Percentiles rank a stretch among this genome's conserved stretches.
Evolutionary conservation across 2,329 filamentous ascomycete genomes (phyloP).

Genomic region (Claviceps sp.): DNA sequence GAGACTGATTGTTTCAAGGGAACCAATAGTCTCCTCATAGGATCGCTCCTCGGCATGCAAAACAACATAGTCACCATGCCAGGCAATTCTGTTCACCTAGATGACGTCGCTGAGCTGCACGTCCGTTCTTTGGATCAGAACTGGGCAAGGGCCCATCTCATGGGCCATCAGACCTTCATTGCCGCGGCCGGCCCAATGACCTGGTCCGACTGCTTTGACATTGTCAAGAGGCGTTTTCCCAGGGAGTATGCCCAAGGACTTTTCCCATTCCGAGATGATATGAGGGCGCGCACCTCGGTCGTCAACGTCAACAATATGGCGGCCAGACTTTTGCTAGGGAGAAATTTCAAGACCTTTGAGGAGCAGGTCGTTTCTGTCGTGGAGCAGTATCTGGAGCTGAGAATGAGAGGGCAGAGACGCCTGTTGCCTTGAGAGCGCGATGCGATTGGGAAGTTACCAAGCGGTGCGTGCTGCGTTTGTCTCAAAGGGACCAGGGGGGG

Average conservation of each 20-base stretch:
- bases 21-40: slow-evolving; percentile 21
- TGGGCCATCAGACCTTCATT: slow-evolving; percentile 12
- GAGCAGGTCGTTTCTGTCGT: slow-evolving; percentile 16
- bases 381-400: slow-evolving; percentile 15
- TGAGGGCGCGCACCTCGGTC: slow-evolving; percentile 1
- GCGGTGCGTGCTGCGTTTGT: no score
- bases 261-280: slow-evolving; percentile 6
- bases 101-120: slow-evolving; percentile 25
- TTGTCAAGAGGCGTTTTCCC: slow-evolving; percentile 18
- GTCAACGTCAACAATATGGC: slow-evolving; percentile 6
- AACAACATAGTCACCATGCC: slow-evolving; percentile 10
- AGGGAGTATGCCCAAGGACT: slow-evolving; percentile 8
- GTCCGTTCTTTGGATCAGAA: slow-evolving; percentile 20
- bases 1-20: slow-evolving; percentile 16
- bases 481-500: no score
- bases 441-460: no score
- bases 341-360: slow-evolving; percentile 13
- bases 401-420: background rate
- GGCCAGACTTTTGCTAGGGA: slow-evolving; percentile 14
- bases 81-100: slow-evolving; percentile 22
- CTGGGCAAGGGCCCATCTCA: slow-evolving; percentile 7
- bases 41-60: slow-evolving; percentile 18
- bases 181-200: slow-evolving; percentile 15
- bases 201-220: slow-evolving; percentile 26
- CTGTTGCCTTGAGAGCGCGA: background rate